phyloP scores from a whole-genome alignment of 23 red algal genomes.

The Chondrus crispus region DNA sequence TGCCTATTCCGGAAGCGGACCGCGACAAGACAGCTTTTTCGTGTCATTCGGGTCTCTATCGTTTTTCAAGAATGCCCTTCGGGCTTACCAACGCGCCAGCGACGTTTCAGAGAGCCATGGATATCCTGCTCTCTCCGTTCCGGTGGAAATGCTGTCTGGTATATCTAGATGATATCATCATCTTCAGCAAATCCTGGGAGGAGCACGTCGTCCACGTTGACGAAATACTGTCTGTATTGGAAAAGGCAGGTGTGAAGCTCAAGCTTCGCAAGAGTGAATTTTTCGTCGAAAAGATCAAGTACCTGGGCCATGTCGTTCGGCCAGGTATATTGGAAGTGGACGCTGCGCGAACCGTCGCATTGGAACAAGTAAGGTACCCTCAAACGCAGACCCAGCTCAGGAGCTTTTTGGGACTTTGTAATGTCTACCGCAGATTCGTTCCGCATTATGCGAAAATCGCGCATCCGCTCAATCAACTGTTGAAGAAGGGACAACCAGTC shows the following conservation, averaged over 20 bases:
- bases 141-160: conserved; percentile 2
- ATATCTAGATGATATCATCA: conserved; percentile 31
- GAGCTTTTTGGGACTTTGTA: neutral
- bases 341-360: neutral
- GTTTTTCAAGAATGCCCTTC: conserved; percentile 15
- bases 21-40: conserved; percentile 9
- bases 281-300: conserved; percentile 17
- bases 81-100: conserved; percentile 17
- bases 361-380: neutral
- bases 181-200: conserved; percentile 21
- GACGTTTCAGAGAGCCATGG: conserved; percentile 26
- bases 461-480: neutral
- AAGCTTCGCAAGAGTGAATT: conserved; percentile 36
- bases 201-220: conserved; percentile 2
- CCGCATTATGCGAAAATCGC: neutral
- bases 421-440: conserved; percentile 22
- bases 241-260: conserved; percentile 7
- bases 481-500: neutral
- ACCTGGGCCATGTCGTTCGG: conserved; percentile 25
- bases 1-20: neutral
- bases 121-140: conserved; percentile 6
- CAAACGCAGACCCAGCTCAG: neutral
- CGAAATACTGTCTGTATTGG: neutral
- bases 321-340: neutral
- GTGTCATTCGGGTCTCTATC: neutral